Percentiles rank a stretch among this genome's conserved stretches.
Evolutionary conservation across 2,329 filamentous ascomycete species (phyloP).

Genomic region (Plenodomus biglobosus): DNA sequence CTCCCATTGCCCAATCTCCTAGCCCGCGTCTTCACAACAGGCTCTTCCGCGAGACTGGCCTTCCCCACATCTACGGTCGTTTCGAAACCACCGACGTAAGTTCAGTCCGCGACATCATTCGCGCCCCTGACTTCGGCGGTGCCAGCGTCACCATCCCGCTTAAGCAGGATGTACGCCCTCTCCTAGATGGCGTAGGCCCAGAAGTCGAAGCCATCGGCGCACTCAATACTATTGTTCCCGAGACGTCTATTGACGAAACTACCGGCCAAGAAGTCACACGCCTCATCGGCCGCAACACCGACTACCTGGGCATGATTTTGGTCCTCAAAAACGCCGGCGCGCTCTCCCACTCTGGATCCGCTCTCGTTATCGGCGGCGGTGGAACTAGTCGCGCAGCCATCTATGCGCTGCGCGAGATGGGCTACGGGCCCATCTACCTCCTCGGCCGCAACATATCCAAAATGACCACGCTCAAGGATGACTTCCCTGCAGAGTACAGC

Average conservation of each 20-base stretch:
- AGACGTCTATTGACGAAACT: conserved; percentile 40
- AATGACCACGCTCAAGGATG: conserved; percentile 65
- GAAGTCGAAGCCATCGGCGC: conserved; percentile 84
- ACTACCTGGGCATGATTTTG: conserved; percentile 89
- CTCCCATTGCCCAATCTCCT: conserved; percentile 76
- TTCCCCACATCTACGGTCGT: conserved; percentile 79
- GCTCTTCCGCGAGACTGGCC: conserved; percentile 72
- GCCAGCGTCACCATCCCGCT: conserved; percentile 95
- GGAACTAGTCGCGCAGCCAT: conserved; percentile 91
- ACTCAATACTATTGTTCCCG: conserved; percentile 86
- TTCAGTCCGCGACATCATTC: conserved; percentile 65
- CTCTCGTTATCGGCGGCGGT: conserved; percentile 84
- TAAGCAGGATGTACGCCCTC: conserved; percentile 81
- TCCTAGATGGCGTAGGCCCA: conserved; percentile 77
- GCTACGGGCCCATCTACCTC: conserved; percentile 83
- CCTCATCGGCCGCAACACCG: conserved; percentile 87
- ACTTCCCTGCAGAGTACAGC: conserved; percentile 74
- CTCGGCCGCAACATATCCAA: conserved; percentile 75
- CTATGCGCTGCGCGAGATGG: conserved; percentile 81
- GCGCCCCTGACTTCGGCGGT: conserved; percentile 76
- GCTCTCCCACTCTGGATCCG: conserved; percentile 51
- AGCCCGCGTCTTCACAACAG: conserved; percentile 90
- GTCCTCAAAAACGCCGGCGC: conserved; percentile 69
- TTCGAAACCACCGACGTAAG: conserved; percentile 70
- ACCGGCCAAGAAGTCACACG: conserved; percentile 49